Evolutionary conservation across 225 moss, liverwort and hornwort species (phyloP), one percentile per base, ranked within the genome.

Genomic region (Marchantia polymorpha): DNA sequence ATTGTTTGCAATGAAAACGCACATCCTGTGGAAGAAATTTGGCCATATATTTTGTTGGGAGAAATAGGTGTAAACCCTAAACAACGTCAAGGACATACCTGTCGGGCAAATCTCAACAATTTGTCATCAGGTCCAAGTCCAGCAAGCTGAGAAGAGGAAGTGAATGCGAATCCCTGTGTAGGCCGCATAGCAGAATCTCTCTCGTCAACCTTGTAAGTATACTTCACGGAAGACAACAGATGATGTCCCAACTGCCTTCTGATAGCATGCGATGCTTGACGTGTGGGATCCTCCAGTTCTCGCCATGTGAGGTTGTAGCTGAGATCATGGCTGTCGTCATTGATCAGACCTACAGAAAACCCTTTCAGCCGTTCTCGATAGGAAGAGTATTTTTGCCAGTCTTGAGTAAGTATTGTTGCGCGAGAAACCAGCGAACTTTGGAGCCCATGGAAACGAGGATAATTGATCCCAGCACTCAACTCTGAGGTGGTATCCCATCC

Each of bases 291-390:
- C 84, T 91, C 91, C 54, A 99, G 81, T 81, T 99, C 93, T 77
- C 99, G 93, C 99, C 99, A 99, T 3, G 95, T 99, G 23, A 99
- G 90, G 80, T 99, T 99, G 88, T 99, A 99, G 53, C 90, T 91
- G 79, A 99, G 79, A 69, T 99, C 99, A 82, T 99, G 99, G 74
- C 85, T 88, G 71, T 92, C 89, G 31, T 99, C 95, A 82, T 93
- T 92, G 23, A 99, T 74, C 81, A 99, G 84, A 69, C 93, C 95
- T 22, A 99, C 85, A 29, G 95, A 88, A 77, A 99, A 90, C 31
- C 99, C 99, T 26, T 92, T 89, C 68, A 99, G 84, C 51, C 89
- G 90, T 85, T 99, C 99, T 64, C 95, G 87, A 60, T 94, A 99
- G 49, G 99, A 99, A 6, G 99, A 99, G 85, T 92, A 93, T 26